Base-by-base conservation (phyloP, 306 rosid species). In the Cicer bijugum region DNA sequence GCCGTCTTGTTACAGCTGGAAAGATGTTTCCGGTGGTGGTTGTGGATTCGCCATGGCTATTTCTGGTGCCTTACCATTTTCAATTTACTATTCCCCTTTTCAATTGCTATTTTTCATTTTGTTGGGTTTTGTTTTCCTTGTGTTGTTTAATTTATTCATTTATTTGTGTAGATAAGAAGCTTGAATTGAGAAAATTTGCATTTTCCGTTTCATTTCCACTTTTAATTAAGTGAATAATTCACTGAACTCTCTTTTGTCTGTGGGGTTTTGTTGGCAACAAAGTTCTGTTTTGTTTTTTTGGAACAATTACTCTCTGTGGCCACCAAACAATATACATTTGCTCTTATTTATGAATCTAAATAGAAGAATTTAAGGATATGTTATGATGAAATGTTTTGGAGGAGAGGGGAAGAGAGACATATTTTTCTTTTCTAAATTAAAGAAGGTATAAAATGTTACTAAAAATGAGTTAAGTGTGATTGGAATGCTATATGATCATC, bases 41-140 rank as follows among this genome's bases (percentile, higher is more conserved):
- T 91, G 97, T 77, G 98, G 98, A 17, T 93, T 93, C 78, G 96
- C 98, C 75, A 74, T 89, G 90, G 97, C 98, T 81, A 81, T 91
- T 66, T 88, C 98, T 23, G 98, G 97, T 92, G 69, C 69, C 68
- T 47, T 71, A 37, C 50, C 16, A 76, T 52, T 23, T 11, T 28
- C 20, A 7, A 28, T 33, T 15, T 7, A 12, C 38, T 40, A 8
- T 20, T 33, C 0, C n/a, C 2, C 12, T 66, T 7, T 23, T 37
- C 8, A 2, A 46, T 68, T 58, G 12, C 14, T 33, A 5, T 6
- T 68, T 4, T 50, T 3, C 5, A n/a, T 11, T 6, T 60, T 50
- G 2, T 58, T 28, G 33, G 33, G 33, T 28, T 62, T n/a, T 42
- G 12, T 43, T 67, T 8, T 10, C 1, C 28, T 57, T 56, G 37